Percentiles rank a stretch among this genome's conserved stretches.
These are phyloP conservation scores for Laburnicola sp. DNA, from an alignment of 2,329 filamentous ascomycete genomes.

Conservation along the genomic window DNA sequence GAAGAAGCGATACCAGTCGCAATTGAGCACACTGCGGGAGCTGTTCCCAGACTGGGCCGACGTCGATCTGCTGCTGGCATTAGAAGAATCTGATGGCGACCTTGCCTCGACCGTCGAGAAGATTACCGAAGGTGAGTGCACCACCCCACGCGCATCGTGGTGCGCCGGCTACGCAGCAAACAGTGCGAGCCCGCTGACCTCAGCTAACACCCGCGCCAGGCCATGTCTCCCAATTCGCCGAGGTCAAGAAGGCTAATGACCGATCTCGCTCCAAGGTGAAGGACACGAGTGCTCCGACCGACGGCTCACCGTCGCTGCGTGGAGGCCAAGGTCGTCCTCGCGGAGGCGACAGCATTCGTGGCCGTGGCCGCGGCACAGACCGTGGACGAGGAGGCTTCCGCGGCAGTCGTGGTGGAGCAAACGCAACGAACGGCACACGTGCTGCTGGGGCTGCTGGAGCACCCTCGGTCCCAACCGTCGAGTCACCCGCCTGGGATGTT, in stretches of 20 bases:
- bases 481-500: slow-evolving; percentile 66
- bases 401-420: slow-evolving; percentile 62
- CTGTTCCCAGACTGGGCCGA: slow-evolving; percentile 96
- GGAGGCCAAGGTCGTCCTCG: slow-evolving; percentile 29
- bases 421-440: slow-evolving; percentile 64
- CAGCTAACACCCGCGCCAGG: slow-evolving; percentile 53
- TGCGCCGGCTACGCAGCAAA: not conserved
- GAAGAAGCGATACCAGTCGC: slow-evolving; percentile 82
- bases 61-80: slow-evolving; percentile 87
- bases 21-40: slow-evolving; percentile 82
- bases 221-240: slow-evolving; percentile 79
- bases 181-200: not conserved
- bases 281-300: slow-evolving; percentile 59
- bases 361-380: slow-evolving; percentile 65
- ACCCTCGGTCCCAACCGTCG: slow-evolving; percentile 72
- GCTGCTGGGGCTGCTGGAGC: slow-evolving; percentile 28
- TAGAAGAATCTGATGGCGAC: slow-evolving; percentile 83
- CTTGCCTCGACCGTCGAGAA: slow-evolving; percentile 73
- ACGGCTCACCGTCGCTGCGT: slow-evolving; percentile 46
- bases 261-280: slow-evolving; percentile 72
- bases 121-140: slow-evolving; percentile 72
- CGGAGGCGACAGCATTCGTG: slow-evolving; percentile 44
- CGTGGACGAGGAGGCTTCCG: slow-evolving; percentile 55
- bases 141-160: not conserved
- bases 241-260: slow-evolving; percentile 79